These are phyloP conservation scores for Trichoderma erinaceum DNA, from an alignment of 495 filamentous ascomycete species.

Conservation along the genomic window DNA sequence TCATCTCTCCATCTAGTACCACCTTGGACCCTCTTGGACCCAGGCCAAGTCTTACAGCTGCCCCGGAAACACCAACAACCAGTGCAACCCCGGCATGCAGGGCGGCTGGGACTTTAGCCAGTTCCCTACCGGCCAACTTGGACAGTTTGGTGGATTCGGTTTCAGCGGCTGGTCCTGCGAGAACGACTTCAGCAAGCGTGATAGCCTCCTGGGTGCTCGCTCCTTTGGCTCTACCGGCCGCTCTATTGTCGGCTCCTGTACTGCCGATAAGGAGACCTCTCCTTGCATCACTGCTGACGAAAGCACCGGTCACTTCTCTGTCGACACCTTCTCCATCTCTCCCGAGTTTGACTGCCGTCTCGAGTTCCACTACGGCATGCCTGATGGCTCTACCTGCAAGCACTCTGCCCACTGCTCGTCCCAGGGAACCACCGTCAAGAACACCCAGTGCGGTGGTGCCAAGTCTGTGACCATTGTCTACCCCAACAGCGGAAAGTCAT, in stretches of 20 bases:
- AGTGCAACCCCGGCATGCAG: constrained; percentile 61
- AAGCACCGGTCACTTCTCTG: constrained; percentile 60
- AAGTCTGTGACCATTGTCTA: constrained; percentile 70
- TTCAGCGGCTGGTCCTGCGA: constrained; percentile 67
- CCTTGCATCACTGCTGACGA: constrained; percentile 36
- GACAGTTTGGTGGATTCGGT: constrained; percentile 59
- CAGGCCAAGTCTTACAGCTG: constrained; percentile 54
- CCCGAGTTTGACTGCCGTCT: constrained; percentile 68
- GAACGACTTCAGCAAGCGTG: constrained; percentile 47
- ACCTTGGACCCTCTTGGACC: constrained; percentile 32
- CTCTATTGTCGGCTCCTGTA: not conserved
- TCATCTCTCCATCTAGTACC: constrained; percentile 27
- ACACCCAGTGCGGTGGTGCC: constrained; percentile 89
- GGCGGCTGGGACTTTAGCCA: constrained; percentile 66
- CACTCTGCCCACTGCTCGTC: constrained; percentile 58
- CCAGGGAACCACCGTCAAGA: constrained; percentile 58
- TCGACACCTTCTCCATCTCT: constrained; percentile 63
- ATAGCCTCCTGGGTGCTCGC: constrained; percentile 61
- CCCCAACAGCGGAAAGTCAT: constrained; percentile 46
- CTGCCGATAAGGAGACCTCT: not conserved
- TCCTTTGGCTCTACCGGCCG: constrained; percentile 41
- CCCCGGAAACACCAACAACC: constrained; percentile 70
- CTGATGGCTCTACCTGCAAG: constrained; percentile 70
- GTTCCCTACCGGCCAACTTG: constrained; percentile 57
- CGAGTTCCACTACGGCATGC: constrained; percentile 78